phyloP scores from a whole-genome alignment of 2,329 filamentous ascomycete genomes.

The Hymenoscyphus fraxineus region DNA sequence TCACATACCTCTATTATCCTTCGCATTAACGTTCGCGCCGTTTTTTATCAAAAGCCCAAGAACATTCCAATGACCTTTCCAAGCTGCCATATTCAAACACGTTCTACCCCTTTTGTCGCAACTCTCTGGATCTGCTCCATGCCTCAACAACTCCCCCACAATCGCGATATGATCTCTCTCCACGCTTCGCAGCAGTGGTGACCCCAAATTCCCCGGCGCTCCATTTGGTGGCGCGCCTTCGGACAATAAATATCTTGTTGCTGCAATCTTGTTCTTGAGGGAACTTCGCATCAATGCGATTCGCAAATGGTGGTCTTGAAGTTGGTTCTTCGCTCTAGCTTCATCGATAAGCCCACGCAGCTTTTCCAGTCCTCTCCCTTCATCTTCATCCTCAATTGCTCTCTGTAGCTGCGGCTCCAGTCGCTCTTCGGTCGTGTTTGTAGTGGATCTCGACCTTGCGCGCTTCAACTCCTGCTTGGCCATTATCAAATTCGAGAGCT shows the following conservation, averaged over 20 bases:
- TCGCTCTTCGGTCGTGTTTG: slow-evolving; percentile 23
- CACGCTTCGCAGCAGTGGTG: slow-evolving; percentile 25
- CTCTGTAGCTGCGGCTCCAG: slow-evolving; percentile 27
- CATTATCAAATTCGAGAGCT: slow-evolving; percentile 2
- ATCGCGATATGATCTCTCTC: slow-evolving; percentile 27
- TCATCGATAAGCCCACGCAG: slow-evolving; percentile 22
- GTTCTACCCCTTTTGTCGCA: slow-evolving; percentile 28
- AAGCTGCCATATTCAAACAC: slow-evolving; percentile 29
- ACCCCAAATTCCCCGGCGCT: slow-evolving; percentile 21
- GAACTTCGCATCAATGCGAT: slow-evolving; percentile 28
- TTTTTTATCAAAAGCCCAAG: slow-evolving; percentile 24
- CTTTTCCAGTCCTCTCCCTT: slow-evolving; percentile 23
- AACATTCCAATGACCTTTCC: slow-evolving; percentile 28
- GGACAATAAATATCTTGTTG: slow-evolving; percentile 25
- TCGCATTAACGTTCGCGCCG: slow-evolving; percentile 27
- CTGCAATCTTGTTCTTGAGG: slow-evolving; percentile 24
- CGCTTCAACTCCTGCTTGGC: slow-evolving; percentile 11
- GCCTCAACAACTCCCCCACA: slow-evolving; percentile 23
- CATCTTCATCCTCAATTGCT: slow-evolving; percentile 27
- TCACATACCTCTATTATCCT: background rate
- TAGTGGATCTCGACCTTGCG: slow-evolving; percentile 20
- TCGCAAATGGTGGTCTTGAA: slow-evolving; percentile 26
- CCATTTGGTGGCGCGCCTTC: slow-evolving; percentile 26
- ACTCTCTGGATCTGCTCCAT: slow-evolving; percentile 27
- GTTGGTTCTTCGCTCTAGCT: slow-evolving; percentile 20